Evolutionary conservation across 179 eudicot species (phyloP).

Genomic region (Beta macrorhiza): DNA sequence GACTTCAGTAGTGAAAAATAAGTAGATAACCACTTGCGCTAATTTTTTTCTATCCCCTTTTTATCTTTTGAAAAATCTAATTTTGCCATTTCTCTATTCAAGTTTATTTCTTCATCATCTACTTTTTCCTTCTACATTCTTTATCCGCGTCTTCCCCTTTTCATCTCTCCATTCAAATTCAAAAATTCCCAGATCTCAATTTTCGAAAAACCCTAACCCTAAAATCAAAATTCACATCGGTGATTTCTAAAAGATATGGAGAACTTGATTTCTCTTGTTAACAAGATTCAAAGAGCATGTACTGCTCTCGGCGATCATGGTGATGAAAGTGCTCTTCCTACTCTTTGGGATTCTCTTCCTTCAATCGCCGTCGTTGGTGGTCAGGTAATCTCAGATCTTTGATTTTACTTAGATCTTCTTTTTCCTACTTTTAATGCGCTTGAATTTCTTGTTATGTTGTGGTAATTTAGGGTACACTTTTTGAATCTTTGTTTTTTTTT

Average conservation of each 20-base stretch:
- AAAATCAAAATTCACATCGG: neutral
- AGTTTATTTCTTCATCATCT: too few species aligned
- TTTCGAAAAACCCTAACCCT: slow-evolving; percentile 19
- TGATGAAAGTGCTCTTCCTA: slow-evolving; percentile 83
- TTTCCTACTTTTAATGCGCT: too few species aligned
- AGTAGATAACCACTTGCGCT: neutral
- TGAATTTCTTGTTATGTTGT: neutral
- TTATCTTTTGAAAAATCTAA: neutral
- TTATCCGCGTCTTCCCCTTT: neutral
- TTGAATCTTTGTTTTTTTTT: neutral
- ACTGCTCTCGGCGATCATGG: slow-evolving; percentile 95
- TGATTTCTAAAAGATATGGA: slow-evolving; percentile 47
- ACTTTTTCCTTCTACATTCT: neutral
- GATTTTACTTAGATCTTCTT: slow-evolving; percentile 6
- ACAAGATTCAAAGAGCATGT: slow-evolving; percentile 90
- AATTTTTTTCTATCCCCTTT: neutral
- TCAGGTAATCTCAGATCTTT: slow-evolving; percentile 52
- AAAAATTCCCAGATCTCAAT: slow-evolving; percentile 23
- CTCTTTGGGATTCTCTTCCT: slow-evolving; percentile 97
- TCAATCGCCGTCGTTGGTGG: slow-evolving; percentile 99
- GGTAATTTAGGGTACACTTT: neutral
- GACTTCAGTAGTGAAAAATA: neutral
- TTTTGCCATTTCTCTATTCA: neutral
- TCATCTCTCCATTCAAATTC: slow-evolving; percentile 22
- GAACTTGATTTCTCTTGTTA: slow-evolving; percentile 69